Evolutionary conservation across 208 protist genomes (phyloP), one percentile per base, ranked within the genome.

Genomic region (Leishmania tarentolae): DNA sequence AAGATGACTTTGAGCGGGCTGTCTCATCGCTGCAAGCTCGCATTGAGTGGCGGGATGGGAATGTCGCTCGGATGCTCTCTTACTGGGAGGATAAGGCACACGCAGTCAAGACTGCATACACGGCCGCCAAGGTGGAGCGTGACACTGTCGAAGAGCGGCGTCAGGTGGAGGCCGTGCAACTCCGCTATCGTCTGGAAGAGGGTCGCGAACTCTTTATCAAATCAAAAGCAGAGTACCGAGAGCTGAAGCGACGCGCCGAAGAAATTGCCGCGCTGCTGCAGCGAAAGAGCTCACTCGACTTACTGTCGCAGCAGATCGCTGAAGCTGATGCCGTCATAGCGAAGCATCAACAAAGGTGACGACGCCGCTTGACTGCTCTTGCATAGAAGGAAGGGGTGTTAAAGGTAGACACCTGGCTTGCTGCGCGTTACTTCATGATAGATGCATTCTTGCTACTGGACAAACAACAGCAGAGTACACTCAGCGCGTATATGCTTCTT

Each of bases 11-110:
- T 83, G 61, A 71, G 7, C 40, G 83, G 2, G 72, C 77, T 13
- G 80, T 75, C n/a, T 63, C 85, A 0, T 44, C 57, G 0, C 83
- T 94, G 19, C 70, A 80, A 17, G 65, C 47, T 1, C 78, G 91
- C 61, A 86, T 92, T 52, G 57, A 76, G 61, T 81, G 88, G 79
- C 88, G 91, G 35, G 91, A 94, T 73, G 46, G 57, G 13, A 56
- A 85, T 53, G 81, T 92, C 0, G 59, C 81, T 8, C 69, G 70
- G 21, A 83, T 89, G 75, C 71, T 92, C 8, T 75, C 70, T 3
- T 87, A 83, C 75, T 92, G 91, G 91, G 87, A 75, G 7, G 78
- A 86, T 0, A 9, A 47, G 52, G 87, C 88, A 1, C 61, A 87
- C 42, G 35, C 35, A 35, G 57, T 66, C 4, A 90, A 88, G 56